Base-by-base conservation (phyloP, 2,329 filamentous ascomycete species). In the Neofusicoccum laricinum region DNA sequence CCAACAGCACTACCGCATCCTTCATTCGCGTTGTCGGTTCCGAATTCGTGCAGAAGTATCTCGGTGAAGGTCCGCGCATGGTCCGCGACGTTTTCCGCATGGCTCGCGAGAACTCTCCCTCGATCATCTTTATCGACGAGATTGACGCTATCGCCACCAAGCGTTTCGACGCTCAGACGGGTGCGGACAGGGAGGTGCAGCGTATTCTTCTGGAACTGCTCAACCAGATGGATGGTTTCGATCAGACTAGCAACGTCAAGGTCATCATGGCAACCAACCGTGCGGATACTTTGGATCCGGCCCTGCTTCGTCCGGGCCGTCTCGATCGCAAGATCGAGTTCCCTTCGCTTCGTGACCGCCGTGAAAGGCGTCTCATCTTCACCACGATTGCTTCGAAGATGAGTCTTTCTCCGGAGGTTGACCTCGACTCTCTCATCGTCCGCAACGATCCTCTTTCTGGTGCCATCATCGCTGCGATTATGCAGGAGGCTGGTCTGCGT, bases 181-280 rank as follows among this genome's bases (percentile, higher is more conserved):
- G 95, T 77, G 95, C 95, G 69, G 95, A 99, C 76, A 88, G 95
- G 81, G 95, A 99, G 80, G 95, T 99, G 15, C 95, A 99, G 82
- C 94, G 95, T 85, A 99, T 99, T 74, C 84, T 99, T 66, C 89
- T 99, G 66, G 95, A 99, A 79, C 83, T 99, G 70, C 89, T 99
- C 68, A 99, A 99, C 82, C 95, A 99, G 81, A 99, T 99, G 95
- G 95, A 99, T 77, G 95, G 95, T 69, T 99, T 99, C 82, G 95
- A 99, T 78, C 95, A 99, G 80, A 97, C 93, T 0, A 91, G 92
- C 77, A 99, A 99, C 79, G 95, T 99, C 80, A 99, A 99, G 84
- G 95, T 99, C 77, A 99, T 99, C 82, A 99, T 99, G 95, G 95
- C 95, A 70, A 99, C 95, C 70, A 99, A 99, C 84, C 90, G 95